Evolutionary conservation across 2,329 filamentous ascomycete species (phyloP).

Genomic region (Diaporthe sp.): DNA sequence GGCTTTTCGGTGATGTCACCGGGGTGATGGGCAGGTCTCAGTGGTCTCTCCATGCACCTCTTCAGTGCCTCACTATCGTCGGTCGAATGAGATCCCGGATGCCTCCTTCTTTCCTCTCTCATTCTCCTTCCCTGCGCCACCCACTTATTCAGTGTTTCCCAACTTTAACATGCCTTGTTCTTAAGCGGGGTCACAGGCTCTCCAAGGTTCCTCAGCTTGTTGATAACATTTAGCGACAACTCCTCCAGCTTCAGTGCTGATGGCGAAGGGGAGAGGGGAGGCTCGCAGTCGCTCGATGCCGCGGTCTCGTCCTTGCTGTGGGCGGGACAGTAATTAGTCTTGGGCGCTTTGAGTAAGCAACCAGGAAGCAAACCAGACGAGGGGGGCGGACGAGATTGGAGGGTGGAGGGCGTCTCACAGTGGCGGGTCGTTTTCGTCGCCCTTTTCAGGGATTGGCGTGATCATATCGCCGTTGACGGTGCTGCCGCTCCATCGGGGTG

Average conservation of each 20-base stretch:
- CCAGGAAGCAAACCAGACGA: constrained; percentile 27
- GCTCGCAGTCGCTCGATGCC: constrained; percentile 38
- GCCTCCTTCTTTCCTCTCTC: background rate
- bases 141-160: background rate
- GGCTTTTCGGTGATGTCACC: background rate
- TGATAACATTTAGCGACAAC: constrained; percentile 76
- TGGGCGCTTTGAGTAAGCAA: constrained; percentile 33
- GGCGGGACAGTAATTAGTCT: constrained; percentile 35
- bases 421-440: constrained; percentile 56
- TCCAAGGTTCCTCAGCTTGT: constrained; percentile 76
- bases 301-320: constrained; percentile 34
- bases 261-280: constrained; percentile 39
- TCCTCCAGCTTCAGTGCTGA: constrained; percentile 61
- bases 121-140: background rate
- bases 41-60: background rate
- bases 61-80: background rate
- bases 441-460: constrained; percentile 55
- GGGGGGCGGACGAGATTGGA: background rate
- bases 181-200: constrained; percentile 50
- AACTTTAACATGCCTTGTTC: constrained; percentile 27
- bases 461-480: constrained; percentile 62
- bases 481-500: constrained; percentile 72
- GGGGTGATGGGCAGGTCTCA: background rate
- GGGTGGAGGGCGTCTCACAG: constrained; percentile 54
- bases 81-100: background rate